A percentile compares a stretch with the other conserved stretches of the same genome.
phyloP scores from a whole-genome alignment of 2,329 filamentous ascomycete species.

The Rutstroemia sp. region DNA sequence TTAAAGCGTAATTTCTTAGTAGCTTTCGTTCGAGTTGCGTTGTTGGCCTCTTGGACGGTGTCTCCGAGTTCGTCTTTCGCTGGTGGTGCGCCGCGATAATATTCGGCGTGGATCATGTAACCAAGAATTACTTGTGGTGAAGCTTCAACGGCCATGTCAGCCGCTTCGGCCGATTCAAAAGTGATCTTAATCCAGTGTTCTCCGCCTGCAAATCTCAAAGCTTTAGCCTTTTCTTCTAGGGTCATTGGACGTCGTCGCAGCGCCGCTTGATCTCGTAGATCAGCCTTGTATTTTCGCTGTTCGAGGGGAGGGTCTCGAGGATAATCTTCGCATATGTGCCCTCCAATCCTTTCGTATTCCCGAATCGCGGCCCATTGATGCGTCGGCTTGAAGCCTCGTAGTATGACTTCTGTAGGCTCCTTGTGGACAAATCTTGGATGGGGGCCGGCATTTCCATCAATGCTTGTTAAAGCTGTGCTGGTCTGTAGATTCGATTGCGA shows the following conservation, averaged over 20 bases:
- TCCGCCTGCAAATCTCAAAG: constrained; percentile 75
- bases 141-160: constrained; percentile 59
- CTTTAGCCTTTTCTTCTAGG: constrained; percentile 66
- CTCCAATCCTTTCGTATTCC: constrained; percentile 81
- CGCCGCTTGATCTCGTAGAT: constrained; percentile 65
- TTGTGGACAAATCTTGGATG: constrained; percentile 32
- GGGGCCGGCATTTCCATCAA: constrained; percentile 21
- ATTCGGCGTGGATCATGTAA: constrained; percentile 63
- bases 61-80: constrained; percentile 46
- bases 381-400: constrained; percentile 69
- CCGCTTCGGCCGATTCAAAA: constrained; percentile 66
- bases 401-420: constrained; percentile 69
- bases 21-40: constrained; percentile 6
- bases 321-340: constrained; percentile 88
- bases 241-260: constrained; percentile 60
- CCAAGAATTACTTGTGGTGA: constrained; percentile 68
- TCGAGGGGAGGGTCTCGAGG: constrained; percentile 72
- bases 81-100: constrained; percentile 58
- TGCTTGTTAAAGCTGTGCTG: constrained; percentile 27
- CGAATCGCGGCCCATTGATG: constrained; percentile 81
- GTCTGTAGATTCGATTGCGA: constrained; percentile 30
- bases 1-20: constrained; percentile 10
- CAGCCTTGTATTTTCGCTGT: constrained; percentile 62
- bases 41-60: constrained; percentile 1
- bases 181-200: constrained; percentile 89